Evolutionary conservation across 2,329 filamentous ascomycete genomes (phyloP).

Genomic region (Trichophaea hybrida): DNA sequence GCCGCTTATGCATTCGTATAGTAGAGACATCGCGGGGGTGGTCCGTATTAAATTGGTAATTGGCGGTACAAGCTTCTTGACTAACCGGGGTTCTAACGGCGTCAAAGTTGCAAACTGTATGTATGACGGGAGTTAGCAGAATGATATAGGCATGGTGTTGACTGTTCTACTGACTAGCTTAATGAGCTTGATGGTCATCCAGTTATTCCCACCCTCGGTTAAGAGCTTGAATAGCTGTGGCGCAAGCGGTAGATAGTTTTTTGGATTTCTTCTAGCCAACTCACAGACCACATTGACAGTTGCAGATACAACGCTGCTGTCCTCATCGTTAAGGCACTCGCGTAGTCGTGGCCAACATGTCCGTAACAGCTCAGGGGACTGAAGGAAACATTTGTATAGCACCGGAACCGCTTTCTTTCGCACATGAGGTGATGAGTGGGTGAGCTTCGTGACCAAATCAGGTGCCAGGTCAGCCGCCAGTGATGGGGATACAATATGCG

Average conservation of each 20-base stretch:
- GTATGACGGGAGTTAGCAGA: background rate
- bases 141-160: background rate
- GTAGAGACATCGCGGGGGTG: slow-evolving; percentile 89
- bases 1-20: slow-evolving; percentile 97
- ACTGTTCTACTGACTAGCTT: slow-evolving; percentile 53
- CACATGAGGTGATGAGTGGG: slow-evolving; percentile 70
- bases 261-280: slow-evolving; percentile 79
- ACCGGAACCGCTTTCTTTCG: slow-evolving; percentile 95
- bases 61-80: slow-evolving; percentile 80
- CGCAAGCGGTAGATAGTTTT: slow-evolving; percentile 84
- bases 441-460: slow-evolving; percentile 73
- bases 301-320: slow-evolving; percentile 87
- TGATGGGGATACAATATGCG: slow-evolving; percentile 84
- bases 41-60: slow-evolving; percentile 86
- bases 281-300: slow-evolving; percentile 97
- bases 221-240: slow-evolving; percentile 84
- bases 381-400: slow-evolving; percentile 78
- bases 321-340: slow-evolving; percentile 75
- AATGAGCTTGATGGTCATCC: slow-evolving; percentile 99
- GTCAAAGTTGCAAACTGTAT: slow-evolving; percentile 80
- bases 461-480: slow-evolving; percentile 78
- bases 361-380: slow-evolving; percentile 88
- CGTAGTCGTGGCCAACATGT: slow-evolving; percentile 97
- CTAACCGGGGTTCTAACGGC: slow-evolving; percentile 76
- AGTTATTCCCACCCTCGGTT: slow-evolving; percentile 88